Evolutionary conservation across 805 yeast genomes (phyloP), one percentile per base, ranked within the genome.

Genomic region (Helenozyma baotianmanensis): DNA sequence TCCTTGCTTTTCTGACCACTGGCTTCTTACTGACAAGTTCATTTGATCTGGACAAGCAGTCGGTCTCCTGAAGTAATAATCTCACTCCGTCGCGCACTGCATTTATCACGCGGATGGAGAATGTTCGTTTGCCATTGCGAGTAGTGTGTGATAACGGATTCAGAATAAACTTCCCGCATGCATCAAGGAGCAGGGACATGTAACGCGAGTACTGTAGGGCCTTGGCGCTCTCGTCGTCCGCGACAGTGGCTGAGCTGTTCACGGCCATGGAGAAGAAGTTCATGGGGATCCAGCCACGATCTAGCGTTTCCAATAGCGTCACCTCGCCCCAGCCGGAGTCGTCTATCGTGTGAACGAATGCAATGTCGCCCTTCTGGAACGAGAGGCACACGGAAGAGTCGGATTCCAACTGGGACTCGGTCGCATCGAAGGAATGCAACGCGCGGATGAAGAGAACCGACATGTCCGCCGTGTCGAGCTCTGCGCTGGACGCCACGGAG

Each of bases 301-400:
- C 70, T 32, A 79, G 62, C 10, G 78, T 65, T 35, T 76, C 78
- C 7, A 83, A 58, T 23, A 82, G 50, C 0, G 89, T 83, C 2
- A 83, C 92, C 54, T 84, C 94, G 39, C 89, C 90, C 94, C 94
- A 84, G 0, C 92, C 94, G 14, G 87, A 78, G 34, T 80, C 80
- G 53, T 83, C 92, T 14, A 82, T 74, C 6, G 83, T 74, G 48
- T 82, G 88, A 4, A 84, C 84, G 55, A 82, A 84, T 0, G 86
- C 89, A 30, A 80, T 60, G 46, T 82, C 92, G 41, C 75, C 73
- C 41, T 74, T 76, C 14, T 74, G 72, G 53, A 84, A 84, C 0
- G 88, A 78, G 7, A 84, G 62, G 53, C 94, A 84, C 25, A 83
- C 79, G 0, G 85, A 72, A 6, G 80, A 72, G 51, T 82, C 90